Percentiles rank a stretch among this genome's conserved stretches.
These are phyloP conservation scores for Suhomyces wounanorum DNA, from an alignment of 1,139 yeast genomes.

Conservation along the genomic window DNA sequence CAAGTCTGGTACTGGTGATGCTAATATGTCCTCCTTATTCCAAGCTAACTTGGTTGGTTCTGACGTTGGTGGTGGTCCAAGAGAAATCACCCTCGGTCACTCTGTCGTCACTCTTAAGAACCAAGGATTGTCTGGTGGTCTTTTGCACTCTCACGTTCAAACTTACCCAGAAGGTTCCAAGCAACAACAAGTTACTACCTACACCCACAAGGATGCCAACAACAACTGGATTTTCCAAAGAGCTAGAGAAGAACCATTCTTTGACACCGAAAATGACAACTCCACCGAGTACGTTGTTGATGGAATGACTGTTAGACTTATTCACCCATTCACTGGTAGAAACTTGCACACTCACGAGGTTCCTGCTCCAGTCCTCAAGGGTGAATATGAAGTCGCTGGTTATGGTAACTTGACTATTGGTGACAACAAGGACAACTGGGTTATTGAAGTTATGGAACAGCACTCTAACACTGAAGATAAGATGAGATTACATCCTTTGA, in stretches of 20 bases:
- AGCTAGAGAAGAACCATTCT: constrained; percentile 59
- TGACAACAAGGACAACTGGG: constrained; percentile 92
- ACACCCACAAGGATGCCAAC: constrained; percentile 88
- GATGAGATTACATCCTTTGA: constrained; percentile 75
- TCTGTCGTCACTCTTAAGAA: constrained; percentile 81
- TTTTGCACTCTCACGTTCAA: constrained; percentile 93
- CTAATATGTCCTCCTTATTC: constrained; percentile 94
- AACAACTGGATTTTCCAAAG: constrained; percentile 89
- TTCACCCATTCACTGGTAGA: constrained; percentile 82
- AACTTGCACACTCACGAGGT: constrained; percentile 88
- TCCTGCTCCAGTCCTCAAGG: constrained; percentile 72
- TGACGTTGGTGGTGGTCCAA: constrained; percentile 80
- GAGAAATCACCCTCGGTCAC: constrained; percentile 79
- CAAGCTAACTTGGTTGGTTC: constrained; percentile 90
- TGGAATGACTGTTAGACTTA: constrained; percentile 75
- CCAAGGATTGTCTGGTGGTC: constrained; percentile 90
- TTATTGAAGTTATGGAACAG: constrained; percentile 83
- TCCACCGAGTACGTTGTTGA: constrained; percentile 62
- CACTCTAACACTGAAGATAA: constrained; percentile 73
- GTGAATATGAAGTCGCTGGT: constrained; percentile 84
- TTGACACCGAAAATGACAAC: constrained; percentile 52
- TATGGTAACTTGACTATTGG: constrained; percentile 89
- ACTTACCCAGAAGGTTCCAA: constrained; percentile 91
- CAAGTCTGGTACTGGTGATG: constrained; percentile 90
- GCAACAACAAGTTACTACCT: constrained; percentile 96